Evolutionary conservation across 345 rosid species (phyloP), one percentile per base, ranked within the genome.

Genomic region (Rhizophora mangle): DNA sequence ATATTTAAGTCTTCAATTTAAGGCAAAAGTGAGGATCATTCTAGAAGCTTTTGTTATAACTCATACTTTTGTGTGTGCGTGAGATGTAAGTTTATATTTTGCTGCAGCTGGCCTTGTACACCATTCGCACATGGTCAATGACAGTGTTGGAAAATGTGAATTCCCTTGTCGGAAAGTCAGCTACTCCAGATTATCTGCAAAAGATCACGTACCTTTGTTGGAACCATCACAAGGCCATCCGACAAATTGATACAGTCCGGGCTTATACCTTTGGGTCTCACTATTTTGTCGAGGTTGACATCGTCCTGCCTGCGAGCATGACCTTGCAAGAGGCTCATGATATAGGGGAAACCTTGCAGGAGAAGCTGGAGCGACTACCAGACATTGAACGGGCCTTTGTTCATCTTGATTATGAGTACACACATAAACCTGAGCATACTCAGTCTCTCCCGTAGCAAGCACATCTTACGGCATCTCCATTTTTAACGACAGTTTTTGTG

Each of bases 231-330:
- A 82, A 81, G 81, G 83, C 96, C 52, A 76, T 95, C 21, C 85
- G 92, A 67, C 97, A 95, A 73, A 95, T 95, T 0, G 99, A 95
- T 27, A 95, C 99, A 0, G 96, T 95, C 68, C 84, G 98, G 37
- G 99, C 98, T 9, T 95, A 95, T 84, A 95, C 98, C n/a, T 95
- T 95, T 27, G 99, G 99, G 6, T 92, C 97, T 47, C 97, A 95
- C 78, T 95, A 92, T 80, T 95, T 95, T 60, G 99, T 95, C 13
- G 99, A 95, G 78, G 99, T 95, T 36, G 99, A 95, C 78, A 92
- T 95, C 1, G 98, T 95, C 58, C 82, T 95, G 56, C 98, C 99
- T 0, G 87, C 96, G 36, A 78, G 72, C 56, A 95, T 92, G 99
- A 92, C 88, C 59, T 78, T 95, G 79, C 98, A 84, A 80, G 87